These are phyloP conservation scores for Annona squamosa DNA, from an alignment of 164 flowering plant species.

Conservation along the genomic window DNA sequence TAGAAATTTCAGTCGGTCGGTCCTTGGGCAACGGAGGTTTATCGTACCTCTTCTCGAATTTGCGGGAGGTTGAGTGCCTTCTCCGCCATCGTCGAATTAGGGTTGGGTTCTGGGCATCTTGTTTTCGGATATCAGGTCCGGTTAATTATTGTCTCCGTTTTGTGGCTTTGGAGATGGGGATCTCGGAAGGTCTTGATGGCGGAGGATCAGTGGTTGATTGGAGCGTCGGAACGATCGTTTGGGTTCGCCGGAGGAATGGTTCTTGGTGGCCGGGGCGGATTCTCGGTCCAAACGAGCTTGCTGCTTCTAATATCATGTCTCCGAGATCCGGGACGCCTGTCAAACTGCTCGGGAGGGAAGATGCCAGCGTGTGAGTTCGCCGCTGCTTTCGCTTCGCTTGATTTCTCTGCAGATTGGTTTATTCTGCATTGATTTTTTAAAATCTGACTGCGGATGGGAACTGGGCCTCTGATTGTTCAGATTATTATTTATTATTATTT, in stretches of 20 bases:
- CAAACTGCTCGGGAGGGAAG: constrained; percentile 95
- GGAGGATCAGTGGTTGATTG: constrained; percentile 30
- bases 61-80: constrained; percentile 7
- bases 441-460: no score
- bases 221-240: constrained; percentile 72
- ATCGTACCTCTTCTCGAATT: constrained; percentile 1
- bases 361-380: constrained; percentile 86
- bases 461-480: no score
- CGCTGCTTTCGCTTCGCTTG: neutral
- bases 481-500: no score
- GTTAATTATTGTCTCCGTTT: neutral
- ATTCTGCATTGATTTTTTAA: no score
- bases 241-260: constrained; percentile 95
- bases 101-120: neutral
- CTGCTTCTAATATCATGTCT: constrained; percentile 66
- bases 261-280: constrained; percentile 99
- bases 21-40: neutral
- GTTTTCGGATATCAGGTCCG: neutral
- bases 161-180: constrained; percentile 26
- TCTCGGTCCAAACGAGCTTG: constrained; percentile 64
- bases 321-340: constrained; percentile 97
- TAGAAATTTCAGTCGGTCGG: constrained; percentile 4
- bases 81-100: neutral
- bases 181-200: constrained; percentile 26
- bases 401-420: neutral